These are phyloP conservation scores for Triticum turgidum DNA, from an alignment of 176 grass and related monocot genomes.

Conservation along the genomic window DNA sequence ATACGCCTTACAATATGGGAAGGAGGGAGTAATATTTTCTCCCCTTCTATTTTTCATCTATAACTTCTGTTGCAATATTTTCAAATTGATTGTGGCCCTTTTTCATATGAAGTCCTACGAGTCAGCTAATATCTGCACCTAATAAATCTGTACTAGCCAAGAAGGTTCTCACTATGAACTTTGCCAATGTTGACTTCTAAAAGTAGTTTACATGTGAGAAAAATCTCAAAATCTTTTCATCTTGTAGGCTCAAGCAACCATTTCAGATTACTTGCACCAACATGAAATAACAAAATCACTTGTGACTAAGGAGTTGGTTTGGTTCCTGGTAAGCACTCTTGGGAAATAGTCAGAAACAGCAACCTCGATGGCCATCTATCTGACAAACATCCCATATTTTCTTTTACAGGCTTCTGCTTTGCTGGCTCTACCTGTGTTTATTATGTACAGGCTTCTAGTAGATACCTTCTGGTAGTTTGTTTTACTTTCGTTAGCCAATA, in stretches of 20 bases:
- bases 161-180: not conserved
- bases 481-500: not conserved
- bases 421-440: constrained; percentile 68
- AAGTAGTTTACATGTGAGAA: not conserved
- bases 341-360: not conserved
- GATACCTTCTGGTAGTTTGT: constrained; percentile 64
- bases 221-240: constrained; percentile 9
- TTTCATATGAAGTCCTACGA: not conserved
- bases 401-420: constrained; percentile 81
- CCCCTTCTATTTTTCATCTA: not conserved
- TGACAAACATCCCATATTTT: constrained; percentile 13
- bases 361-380: constrained; percentile 1
- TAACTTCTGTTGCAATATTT: not conserved
- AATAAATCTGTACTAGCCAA: not conserved
- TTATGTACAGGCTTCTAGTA: constrained; percentile 66
- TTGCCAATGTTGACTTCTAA: not conserved
- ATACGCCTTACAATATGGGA: no score
- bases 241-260: constrained; percentile 77
- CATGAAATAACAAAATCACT: constrained; percentile 83
- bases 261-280: constrained; percentile 67
- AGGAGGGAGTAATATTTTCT: no score
- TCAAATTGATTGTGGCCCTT: not conserved
- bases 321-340: constrained; percentile 80
- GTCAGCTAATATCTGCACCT: not conserved
- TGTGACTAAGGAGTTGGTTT: constrained; percentile 86